A percentile compares a stretch with the other conserved stretches of the same genome.
phyloP scores from a whole-genome alignment of 1,284 basidiomycete species.

The Ceratobasidium papillatum region DNA sequence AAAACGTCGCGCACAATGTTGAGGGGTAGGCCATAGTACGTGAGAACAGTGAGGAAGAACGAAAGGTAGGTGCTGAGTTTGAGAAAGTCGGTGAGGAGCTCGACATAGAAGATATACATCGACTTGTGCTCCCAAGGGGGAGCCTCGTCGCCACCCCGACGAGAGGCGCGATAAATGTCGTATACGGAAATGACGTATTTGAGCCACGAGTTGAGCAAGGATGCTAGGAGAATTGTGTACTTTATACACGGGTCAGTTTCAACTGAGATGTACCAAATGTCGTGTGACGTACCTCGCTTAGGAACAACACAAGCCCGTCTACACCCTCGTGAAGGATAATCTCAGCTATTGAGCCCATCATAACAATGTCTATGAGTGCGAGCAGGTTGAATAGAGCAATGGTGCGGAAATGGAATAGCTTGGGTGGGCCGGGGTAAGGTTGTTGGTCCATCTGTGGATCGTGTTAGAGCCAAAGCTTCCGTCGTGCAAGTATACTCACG shows the following conservation, averaged over 20 bases:
- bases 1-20: constrained; percentile 98
- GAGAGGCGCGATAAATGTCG: constrained; percentile 80
- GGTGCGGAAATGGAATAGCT: constrained; percentile 87
- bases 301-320: constrained; percentile 92
- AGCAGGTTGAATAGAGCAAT: constrained; percentile 72
- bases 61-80: constrained; percentile 92
- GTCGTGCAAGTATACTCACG: constrained; percentile 61
- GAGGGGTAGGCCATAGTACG: constrained; percentile 94
- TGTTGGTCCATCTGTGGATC: constrained; percentile 92
- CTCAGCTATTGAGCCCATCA: constrained; percentile 81
- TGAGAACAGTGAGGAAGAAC: constrained; percentile 93
- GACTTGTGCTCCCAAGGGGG: constrained; percentile 98
- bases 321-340: constrained; percentile 81
- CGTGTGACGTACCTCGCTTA: constrained; percentile 76
- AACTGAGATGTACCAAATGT: background rate
- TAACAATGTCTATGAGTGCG: constrained; percentile 73
- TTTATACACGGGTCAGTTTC: constrained; percentile 50
- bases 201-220: constrained; percentile 76
- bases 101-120: constrained; percentile 96
- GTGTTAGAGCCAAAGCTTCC: constrained; percentile 16
- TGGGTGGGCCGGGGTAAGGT: constrained; percentile 82
- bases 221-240: constrained; percentile 92
- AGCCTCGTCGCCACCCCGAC: constrained; percentile 83
- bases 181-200: constrained; percentile 88
- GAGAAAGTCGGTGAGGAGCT: constrained; percentile 91